Evolutionary conservation across 2,329 filamentous ascomycete species (phyloP), one percentile per base, ranked within the genome.

Genomic region (Trichoderma oligosporum): DNA sequence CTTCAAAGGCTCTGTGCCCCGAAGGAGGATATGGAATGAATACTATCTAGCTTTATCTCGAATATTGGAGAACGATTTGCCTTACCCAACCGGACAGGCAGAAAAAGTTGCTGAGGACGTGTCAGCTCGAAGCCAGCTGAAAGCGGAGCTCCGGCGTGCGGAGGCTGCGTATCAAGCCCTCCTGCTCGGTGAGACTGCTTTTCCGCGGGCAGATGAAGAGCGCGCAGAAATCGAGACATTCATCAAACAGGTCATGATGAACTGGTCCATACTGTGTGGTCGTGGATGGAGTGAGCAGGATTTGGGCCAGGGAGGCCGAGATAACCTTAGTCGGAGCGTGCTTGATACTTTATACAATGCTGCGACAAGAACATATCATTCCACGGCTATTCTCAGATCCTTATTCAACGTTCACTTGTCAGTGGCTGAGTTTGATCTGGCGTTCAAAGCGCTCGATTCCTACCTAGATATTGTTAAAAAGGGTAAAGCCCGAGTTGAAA

Each of bases 301-400:
- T 63, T 78, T 97, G 25, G 91, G 90, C 3, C 83, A 87, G 65
- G 91, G 89, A 5, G 92, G 91, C 7, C 88, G 91, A 64, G 84
- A 87, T 66, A 83, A 81, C 20, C 76, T 93, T 16, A 88, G 88
- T 61, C 84, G 87, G 54, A 85, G 85, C 49, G 85, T 95, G 29
- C 81, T 99, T 38, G 92, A 94, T 71, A 89, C 91, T 25, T 79
- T 99, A 6, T 99, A 97, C 71, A 87, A 88, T 36, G 90, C 92
- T 20, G 90, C 93, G 7, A 91, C 88, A 8, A 96, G 94, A 71
- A 96, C 92, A 0, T 99, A 94, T 67, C 94, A 99, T 72, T 99
- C 94, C 1, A 96, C 93, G 1, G 78, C 91, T 8, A 89, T 97
- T 61, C 76, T 99, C 27, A 82, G 93, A 58, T 84, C 92, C 65